A percentile compares a stretch with the other conserved stretches of the same genome.
phyloP scores from a whole-genome alignment of 495 filamentous ascomycete species.

The Annulohypoxylon nitens region DNA sequence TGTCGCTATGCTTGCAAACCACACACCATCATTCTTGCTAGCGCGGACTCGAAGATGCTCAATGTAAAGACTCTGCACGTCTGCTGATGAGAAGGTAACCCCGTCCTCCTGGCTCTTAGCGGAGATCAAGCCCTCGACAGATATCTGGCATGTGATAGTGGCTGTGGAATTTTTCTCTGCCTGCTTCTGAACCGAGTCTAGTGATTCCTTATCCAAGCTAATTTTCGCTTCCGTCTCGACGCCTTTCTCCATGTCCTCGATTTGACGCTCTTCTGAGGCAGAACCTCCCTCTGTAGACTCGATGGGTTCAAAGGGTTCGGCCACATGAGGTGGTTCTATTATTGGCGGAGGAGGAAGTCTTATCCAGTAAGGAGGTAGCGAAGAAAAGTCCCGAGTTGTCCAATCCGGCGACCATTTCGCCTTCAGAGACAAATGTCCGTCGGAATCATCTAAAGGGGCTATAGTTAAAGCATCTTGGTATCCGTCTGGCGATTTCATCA shows the following conservation, averaged over 20 bases:
- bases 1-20: conserved; percentile 70
- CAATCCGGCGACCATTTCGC: conserved; percentile 68
- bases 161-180: conserved; percentile 36
- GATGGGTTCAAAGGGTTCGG: conserved; percentile 1
- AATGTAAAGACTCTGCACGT: conserved; percentile 57
- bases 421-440: conserved; percentile 71
- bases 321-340: conserved; percentile 16
- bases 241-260: conserved; percentile 20
- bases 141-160: conserved; percentile 62
- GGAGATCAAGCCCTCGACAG: conserved; percentile 55
- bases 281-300: conserved; percentile 13
- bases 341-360: conserved; percentile 56
- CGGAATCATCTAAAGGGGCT: conserved; percentile 69
- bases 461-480: conserved; percentile 67
- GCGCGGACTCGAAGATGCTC: conserved; percentile 56
- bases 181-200: conserved; percentile 54
- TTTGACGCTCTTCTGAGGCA: neutral
- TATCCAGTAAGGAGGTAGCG: conserved; percentile 75
- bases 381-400: conserved; percentile 65
- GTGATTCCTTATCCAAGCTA: conserved; percentile 49
- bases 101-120: conserved; percentile 55
- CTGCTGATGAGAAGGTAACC: conserved; percentile 33
- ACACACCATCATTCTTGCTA: conserved; percentile 59
- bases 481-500: conserved; percentile 68
- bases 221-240: conserved; percentile 27